Conservation (phyloP, 176 grass and related monocot species). For the Areca catechu region DNA sequence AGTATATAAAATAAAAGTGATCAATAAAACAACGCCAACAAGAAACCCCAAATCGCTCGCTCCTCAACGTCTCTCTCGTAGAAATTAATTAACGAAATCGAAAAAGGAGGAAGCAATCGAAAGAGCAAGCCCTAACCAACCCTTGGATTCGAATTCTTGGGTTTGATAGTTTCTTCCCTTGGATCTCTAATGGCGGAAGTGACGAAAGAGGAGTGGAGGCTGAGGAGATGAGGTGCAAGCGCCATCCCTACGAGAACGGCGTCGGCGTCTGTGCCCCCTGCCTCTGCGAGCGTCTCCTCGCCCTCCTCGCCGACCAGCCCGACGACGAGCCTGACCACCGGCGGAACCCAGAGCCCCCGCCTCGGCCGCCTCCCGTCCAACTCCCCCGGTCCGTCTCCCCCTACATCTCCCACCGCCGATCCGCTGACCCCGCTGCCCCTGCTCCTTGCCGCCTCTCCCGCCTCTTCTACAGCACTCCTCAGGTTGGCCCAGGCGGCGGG, state of each 20-base stretch:
- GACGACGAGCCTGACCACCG: constrained; percentile 7
- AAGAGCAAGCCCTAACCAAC: too few relatives aligned
- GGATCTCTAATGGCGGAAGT: neutral
- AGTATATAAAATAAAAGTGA: too few relatives aligned
- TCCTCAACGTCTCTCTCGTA: too few relatives aligned
- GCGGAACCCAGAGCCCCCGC: constrained; percentile 4
- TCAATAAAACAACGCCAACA: too few relatives aligned
- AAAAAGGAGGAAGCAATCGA: too few relatives aligned
- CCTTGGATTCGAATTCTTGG: too few relatives aligned
- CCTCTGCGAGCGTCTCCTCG: constrained; percentile 61
- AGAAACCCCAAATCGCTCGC: too few relatives aligned
- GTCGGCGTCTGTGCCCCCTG: constrained; percentile 70
- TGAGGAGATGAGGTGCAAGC: constrained; percentile 64
- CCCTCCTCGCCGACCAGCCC: constrained; percentile 35
- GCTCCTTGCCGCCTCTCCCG: neutral
- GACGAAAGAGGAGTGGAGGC: neutral
- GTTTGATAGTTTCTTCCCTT: too few relatives aligned
- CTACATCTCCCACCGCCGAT: constrained; percentile 4
- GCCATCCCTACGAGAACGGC: constrained; percentile 52
- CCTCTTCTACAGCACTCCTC: constrained; percentile 66
- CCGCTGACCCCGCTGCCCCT: constrained; percentile 12
- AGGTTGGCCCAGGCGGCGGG: constrained; percentile 27
- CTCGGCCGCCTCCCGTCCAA: neutral
- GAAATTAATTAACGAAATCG: too few relatives aligned
- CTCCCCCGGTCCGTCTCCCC: constrained; percentile 45